These are phyloP conservation scores for Boletus semigastroideus DNA, from an alignment of 1,284 basidiomycete genomes.

Conservation along the genomic window DNA sequence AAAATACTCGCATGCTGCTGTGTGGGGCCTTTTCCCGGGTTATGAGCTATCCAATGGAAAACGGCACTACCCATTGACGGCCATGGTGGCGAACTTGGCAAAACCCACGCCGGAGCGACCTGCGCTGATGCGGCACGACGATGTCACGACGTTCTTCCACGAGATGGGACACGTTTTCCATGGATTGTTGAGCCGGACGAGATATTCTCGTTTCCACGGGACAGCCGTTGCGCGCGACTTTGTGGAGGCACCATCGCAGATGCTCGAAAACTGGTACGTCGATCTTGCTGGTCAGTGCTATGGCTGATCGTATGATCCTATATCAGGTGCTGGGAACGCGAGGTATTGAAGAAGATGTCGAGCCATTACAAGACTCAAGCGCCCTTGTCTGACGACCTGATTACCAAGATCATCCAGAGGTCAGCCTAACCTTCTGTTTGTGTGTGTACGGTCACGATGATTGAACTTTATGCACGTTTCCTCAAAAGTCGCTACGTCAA, in stretches of 20 bases:
- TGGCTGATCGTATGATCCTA: not conserved
- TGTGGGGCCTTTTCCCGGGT: slow-evolving; percentile 73
- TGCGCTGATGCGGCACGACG: slow-evolving; percentile 80
- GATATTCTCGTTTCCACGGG: slow-evolving; percentile 77
- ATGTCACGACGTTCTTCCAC: slow-evolving; percentile 80
- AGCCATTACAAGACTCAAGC: slow-evolving; percentile 76
- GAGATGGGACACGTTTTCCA: slow-evolving; percentile 91
- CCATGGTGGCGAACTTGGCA: slow-evolving; percentile 87
- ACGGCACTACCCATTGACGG: slow-evolving; percentile 69
- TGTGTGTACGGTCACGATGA: too few species aligned
- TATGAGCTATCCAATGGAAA: slow-evolving; percentile 52
- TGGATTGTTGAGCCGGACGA: slow-evolving; percentile 70
- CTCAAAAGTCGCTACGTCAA: slow-evolving; percentile 71
- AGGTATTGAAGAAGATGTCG: slow-evolving; percentile 65
- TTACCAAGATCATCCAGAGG: slow-evolving; percentile 79
- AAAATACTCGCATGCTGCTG: slow-evolving; percentile 86
- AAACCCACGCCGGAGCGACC: slow-evolving; percentile 79
- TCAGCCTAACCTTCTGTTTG: slow-evolving; percentile 32
- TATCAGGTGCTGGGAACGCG: slow-evolving; percentile 73
- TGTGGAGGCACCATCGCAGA: slow-evolving; percentile 85
- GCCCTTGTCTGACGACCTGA: slow-evolving; percentile 67
- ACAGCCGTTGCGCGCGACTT: slow-evolving; percentile 80
- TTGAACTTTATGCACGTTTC: not conserved
- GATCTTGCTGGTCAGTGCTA: not conserved
- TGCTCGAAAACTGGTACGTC: slow-evolving; percentile 84